Evolutionary conservation across 495 filamentous ascomycete species (phyloP).

Genomic region (Neurospora tetrasperma): DNA sequence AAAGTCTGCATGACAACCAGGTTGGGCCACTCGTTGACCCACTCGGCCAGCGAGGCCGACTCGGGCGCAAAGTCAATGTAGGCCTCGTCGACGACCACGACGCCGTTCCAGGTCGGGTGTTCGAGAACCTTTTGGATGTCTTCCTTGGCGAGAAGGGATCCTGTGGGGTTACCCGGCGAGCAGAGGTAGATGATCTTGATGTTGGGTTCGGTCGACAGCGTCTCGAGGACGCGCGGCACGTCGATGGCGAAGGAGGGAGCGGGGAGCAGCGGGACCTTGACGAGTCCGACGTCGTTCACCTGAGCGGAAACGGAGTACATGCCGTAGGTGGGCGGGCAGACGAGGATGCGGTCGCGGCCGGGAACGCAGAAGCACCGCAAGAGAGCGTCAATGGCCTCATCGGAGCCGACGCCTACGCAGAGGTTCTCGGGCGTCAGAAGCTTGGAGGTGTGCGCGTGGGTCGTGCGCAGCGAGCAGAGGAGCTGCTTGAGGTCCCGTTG

Average conservation of each 20-base stretch:
- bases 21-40: conserved; percentile 90
- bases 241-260: conserved; percentile 59
- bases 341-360: conserved; percentile 78
- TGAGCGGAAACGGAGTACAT: conserved; percentile 95
- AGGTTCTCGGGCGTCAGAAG: conserved; percentile 71
- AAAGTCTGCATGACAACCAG: conserved; percentile 96
- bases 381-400: conserved; percentile 92
- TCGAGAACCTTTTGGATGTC: conserved; percentile 65
- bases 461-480: conserved; percentile 82
- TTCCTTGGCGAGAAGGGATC: conserved; percentile 61
- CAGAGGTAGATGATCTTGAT: conserved; percentile 90
- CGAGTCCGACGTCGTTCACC: conserved; percentile 80
- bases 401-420: conserved; percentile 90
- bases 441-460: conserved; percentile 65
- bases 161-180: conserved; percentile 92
- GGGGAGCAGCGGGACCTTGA: conserved; percentile 65
- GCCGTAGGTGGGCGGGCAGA: conserved; percentile 93
- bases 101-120: conserved; percentile 90
- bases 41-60: conserved; percentile 76
- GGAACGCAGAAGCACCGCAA: conserved; percentile 87
- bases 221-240: conserved; percentile 52
- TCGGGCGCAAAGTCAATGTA: conserved; percentile 90
- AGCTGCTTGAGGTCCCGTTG: conserved; percentile 75
- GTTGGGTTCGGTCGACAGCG: conserved; percentile 47
- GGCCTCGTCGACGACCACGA: conserved; percentile 89